Base-by-base conservation (phyloP, 164 flowering plant genomes). In the Liriodendron chinense region DNA sequence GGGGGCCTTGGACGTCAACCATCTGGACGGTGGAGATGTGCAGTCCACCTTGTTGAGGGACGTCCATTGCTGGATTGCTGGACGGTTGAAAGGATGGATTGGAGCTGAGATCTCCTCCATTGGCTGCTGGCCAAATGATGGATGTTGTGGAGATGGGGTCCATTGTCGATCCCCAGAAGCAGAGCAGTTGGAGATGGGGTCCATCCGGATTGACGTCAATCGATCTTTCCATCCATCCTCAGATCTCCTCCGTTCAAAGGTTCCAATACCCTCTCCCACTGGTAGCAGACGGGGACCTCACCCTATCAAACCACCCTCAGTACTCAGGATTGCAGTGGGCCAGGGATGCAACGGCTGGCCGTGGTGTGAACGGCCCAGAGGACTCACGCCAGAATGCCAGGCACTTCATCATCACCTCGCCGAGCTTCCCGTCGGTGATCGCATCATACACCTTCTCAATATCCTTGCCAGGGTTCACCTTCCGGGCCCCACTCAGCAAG, bases 391-490 rank as follows among this genome's bases (percentile, higher is more conserved):
- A 86, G n/a, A 48, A 63, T 4, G 70, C 62, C 75, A 86, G 74
- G 75, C 90, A 87, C 65, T 80, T 75, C 26, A 80, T 66, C 74
- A 87, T 9, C 65, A 83, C 78, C 69, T 76, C 81, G 18, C 87
- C 86, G 7, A 87, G 22, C 69, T 83, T 81, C 63, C 87, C 88
- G 16, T 78, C 84, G 65, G 78, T 73, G 9, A 87, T 83, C 13
- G 85, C 87, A 25, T 80, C 83, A 50, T 79, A 79, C 7, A 87
- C 88, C 78, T 82, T 86, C 80, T 87, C 89, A 7, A 86, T 83
- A 28, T 86, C 78, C 75, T 87, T 89, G 13, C 90, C 89, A 0
- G 90, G 90, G 65, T 85, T 82, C 67, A 72, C 77, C 78, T 79
- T 81, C 80, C 84, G 82, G 47, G 49, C 85, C 1, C 90, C 90